phyloP scores from a whole-genome alignment of 805 yeast species.

The Suhomyces sp. region DNA sequence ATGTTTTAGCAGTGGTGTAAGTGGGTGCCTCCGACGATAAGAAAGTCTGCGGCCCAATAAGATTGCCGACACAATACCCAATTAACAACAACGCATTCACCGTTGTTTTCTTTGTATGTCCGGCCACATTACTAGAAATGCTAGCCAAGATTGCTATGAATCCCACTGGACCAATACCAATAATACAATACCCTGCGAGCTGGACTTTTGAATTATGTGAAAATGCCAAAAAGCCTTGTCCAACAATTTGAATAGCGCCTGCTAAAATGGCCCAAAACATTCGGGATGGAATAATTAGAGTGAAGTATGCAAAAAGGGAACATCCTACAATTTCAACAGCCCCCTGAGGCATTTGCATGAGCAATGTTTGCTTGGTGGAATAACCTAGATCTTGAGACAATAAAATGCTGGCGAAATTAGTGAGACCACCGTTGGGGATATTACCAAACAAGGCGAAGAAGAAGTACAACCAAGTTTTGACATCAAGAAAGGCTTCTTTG shows the following conservation, averaged over 20 bases:
- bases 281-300: constrained; percentile 23
- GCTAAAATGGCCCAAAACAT: constrained; percentile 24
- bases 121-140: constrained; percentile 50
- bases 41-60: constrained; percentile 55
- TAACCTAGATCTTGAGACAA: constrained; percentile 24
- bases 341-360: constrained; percentile 48
- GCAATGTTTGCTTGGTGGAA: constrained; percentile 31
- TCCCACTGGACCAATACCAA: constrained; percentile 27
- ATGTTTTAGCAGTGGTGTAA: constrained; percentile 39
- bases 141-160: constrained; percentile 30
- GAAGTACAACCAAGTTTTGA: constrained; percentile 34
- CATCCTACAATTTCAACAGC: constrained; percentile 44
- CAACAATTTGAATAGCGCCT: constrained; percentile 20
- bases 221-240: constrained; percentile 42
- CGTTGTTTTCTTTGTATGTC: constrained; percentile 54
- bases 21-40: constrained; percentile 41
- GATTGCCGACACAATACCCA: constrained; percentile 53
- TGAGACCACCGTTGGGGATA: constrained; percentile 38
- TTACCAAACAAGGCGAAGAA: constrained; percentile 22
- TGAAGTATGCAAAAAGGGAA: constrained; percentile 24
- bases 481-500: constrained; percentile 33
- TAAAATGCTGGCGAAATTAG: constrained; percentile 34
- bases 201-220: constrained; percentile 23
- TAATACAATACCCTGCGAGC: constrained; percentile 30
- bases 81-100: constrained; percentile 45